Percentiles rank a stretch among this genome's conserved stretches.
Conservation (phyloP, 257 asterid species). For the Striga asiatica region DNA sequence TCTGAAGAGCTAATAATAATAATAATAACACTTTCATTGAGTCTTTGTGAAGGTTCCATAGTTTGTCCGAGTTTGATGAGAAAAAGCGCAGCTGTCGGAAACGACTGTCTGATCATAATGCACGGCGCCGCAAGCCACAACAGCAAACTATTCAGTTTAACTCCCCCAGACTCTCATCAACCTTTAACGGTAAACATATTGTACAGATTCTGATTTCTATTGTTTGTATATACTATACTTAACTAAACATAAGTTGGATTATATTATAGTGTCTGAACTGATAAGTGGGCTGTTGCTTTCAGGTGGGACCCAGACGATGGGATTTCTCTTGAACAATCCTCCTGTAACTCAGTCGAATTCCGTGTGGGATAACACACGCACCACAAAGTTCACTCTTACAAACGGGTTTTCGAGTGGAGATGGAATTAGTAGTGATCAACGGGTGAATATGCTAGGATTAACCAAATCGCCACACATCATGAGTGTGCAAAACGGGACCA, state of each 20-base stretch:
- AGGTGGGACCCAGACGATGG: constrained; percentile 53
- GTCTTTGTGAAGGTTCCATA: constrained; percentile 61
- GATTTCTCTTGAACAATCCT: constrained; percentile 34
- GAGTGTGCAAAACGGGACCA: constrained; percentile 30
- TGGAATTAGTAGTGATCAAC: constrained; percentile 24
- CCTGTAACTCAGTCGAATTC: constrained; percentile 24
- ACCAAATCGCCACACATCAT: constrained; percentile 24
- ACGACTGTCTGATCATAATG: constrained; percentile 84
- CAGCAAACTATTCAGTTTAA: constrained; percentile 53
- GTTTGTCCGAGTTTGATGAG: constrained; percentile 65
- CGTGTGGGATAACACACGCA: constrained; percentile 36
- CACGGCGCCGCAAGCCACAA: constrained; percentile 84
- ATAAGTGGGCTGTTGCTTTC: not conserved
- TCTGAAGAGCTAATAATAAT: not conserved
- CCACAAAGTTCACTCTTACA: constrained; percentile 57
- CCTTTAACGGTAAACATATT: constrained; percentile 83
- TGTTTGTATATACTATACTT: not conserved
- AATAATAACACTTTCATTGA: not conserved
- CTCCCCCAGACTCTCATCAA: constrained; percentile 38
- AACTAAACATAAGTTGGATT: not conserved
- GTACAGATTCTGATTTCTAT: not conserved
- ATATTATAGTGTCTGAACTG: not conserved
- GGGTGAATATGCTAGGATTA: constrained; percentile 27
- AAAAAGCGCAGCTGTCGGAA: constrained; percentile 86
- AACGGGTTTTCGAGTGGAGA: constrained; percentile 31